Base-by-base conservation (phyloP, 2,329 filamentous ascomycete species). In the Diplocarpon rosae region DNA sequence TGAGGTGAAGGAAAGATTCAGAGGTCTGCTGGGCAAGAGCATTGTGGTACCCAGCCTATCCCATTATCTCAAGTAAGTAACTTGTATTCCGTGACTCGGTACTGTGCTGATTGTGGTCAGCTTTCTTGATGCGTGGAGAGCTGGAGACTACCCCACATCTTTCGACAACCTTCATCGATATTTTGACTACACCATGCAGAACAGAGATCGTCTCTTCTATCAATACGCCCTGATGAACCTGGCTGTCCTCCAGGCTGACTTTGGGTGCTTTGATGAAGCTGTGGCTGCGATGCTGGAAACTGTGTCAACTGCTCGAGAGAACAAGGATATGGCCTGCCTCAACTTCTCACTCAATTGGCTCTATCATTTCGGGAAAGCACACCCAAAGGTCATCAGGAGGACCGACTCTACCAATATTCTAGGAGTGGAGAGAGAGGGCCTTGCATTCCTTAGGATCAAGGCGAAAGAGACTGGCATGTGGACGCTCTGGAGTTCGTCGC, bases 301-400 rank as follows among this genome's bases (percentile, higher is more conserved):
- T 0, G 88, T 98, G 29, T 82, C 89, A 0, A 94, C 88, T n/a
- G 92, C 92, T 0, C 73, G 90, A 50, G 92, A 96, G 63, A 94
- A 93, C 54, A 82, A 88, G 52, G 92, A 98, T 59, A 85, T 87
- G 70, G 80, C 77, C 3, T 96, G 92, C 60, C 72, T 98, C 45
- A 96, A 95, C 63, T 96, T 94, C 65, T 85, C 88, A 28, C 75
- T 98, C 49, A 94, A 88, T 59, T 98, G 92, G 92, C 71, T 96
- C 2, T 93, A 93, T 58, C 87, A 95, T 59, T 93, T 95, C 56
- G 84, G 83, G n/a, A 85, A 87, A 58, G 79, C 85, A 0, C 88
- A 90, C 55, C 85, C 88, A 0, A 72, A 78, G 42, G 73, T 87
- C n/a, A 78, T 88, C 53, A 75, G 71, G 39, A 75, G 80, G 41